Conservation (phyloP, 2,329 filamentous ascomycete genomes). For the Sphaerulina vaccinii region DNA sequence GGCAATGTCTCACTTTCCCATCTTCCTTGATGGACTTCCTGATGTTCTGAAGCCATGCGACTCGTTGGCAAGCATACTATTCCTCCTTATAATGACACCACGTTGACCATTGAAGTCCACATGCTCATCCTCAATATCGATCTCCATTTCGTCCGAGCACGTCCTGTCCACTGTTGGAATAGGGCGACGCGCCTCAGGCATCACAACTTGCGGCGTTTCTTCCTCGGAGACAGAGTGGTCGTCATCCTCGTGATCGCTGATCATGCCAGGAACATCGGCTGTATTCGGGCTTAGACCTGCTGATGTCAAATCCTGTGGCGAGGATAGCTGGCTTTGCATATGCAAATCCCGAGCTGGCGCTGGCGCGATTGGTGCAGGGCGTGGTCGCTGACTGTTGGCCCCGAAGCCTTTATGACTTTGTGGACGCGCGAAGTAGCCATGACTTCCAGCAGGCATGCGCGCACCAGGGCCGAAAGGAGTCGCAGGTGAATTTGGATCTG, state of each 20-base stretch:
- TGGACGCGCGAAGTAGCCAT: slow-evolving; percentile 25
- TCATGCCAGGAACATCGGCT: slow-evolving; percentile 50
- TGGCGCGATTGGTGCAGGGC: slow-evolving; percentile 35
- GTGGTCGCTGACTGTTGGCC: slow-evolving; percentile 27
- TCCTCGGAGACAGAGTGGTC: slow-evolving; percentile 40
- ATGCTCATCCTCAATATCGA: slow-evolving; percentile 39
- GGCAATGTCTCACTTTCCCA: slow-evolving; percentile 16
- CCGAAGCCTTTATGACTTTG: slow-evolving; percentile 34
- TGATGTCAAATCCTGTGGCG: slow-evolving; percentile 29
- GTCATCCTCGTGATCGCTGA: slow-evolving; percentile 53
- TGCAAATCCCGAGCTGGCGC: slow-evolving; percentile 16
- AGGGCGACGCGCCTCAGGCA: slow-evolving; percentile 29
- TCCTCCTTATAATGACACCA: slow-evolving; percentile 37
- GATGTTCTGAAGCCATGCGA: slow-evolving; percentile 21
- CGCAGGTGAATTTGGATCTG: slow-evolving; percentile 27
- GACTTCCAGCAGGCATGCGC: slow-evolving; percentile 21
- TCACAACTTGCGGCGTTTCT: slow-evolving; percentile 28
- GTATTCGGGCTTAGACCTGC: slow-evolving; percentile 47
- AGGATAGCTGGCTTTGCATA: slow-evolving; percentile 30
- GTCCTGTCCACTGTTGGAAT: slow-evolving; percentile 25
- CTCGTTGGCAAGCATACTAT: slow-evolving; percentile 33
- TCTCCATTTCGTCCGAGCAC: slow-evolving; percentile 36
- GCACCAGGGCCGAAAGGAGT: slow-evolving; percentile 19
- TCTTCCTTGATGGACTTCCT: slow-evolving; percentile 28
- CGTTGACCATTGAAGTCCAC: slow-evolving; percentile 34